phyloP scores from a whole-genome alignment of 148 eudicot genomes.

The Vaccinium myrtillus region DNA sequence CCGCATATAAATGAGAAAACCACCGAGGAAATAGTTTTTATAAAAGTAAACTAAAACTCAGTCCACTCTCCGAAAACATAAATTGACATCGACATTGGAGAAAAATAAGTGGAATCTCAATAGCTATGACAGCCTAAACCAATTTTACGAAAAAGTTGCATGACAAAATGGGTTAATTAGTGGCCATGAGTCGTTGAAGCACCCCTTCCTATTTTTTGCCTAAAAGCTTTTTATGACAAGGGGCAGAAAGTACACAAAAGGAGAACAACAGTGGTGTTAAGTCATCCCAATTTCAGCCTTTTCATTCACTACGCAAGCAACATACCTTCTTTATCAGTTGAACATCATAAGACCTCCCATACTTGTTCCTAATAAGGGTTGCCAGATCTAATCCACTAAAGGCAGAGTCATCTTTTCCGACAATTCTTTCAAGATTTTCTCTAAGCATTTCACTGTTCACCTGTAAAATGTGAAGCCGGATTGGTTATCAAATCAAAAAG shows the following conservation, averaged over 20 bases:
- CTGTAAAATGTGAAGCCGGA: slow-evolving; percentile 34
- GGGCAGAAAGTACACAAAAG: not conserved
- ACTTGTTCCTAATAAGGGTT: slow-evolving; percentile 80
- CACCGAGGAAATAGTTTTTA: not conserved
- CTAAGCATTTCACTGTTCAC: slow-evolving; percentile 49
- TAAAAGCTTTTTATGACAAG: not conserved
- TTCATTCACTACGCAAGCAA: not conserved
- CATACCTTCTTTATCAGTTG: slow-evolving; percentile 87
- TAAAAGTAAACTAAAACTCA: not conserved
- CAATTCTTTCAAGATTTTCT: slow-evolving; percentile 74
- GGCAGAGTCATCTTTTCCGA: slow-evolving; percentile 78
- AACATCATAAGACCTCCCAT: slow-evolving; percentile 93
- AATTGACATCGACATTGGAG: not conserved
- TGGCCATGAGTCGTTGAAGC: not conserved
- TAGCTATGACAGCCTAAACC: not conserved
- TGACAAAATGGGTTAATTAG: not conserved
- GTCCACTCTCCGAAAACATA: not conserved
- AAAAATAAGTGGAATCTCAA: not conserved
- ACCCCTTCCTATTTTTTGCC: not conserved
- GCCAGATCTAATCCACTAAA: slow-evolving; percentile 90
- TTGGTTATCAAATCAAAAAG: not conserved
- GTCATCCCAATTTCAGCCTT: not conserved
- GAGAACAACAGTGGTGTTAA: not conserved
- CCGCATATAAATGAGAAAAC: not conserved
- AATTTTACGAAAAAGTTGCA: not conserved